Evolutionary conservation across 2,329 filamentous ascomycete species (phyloP).

Genomic region (Eutypella sp.): DNA sequence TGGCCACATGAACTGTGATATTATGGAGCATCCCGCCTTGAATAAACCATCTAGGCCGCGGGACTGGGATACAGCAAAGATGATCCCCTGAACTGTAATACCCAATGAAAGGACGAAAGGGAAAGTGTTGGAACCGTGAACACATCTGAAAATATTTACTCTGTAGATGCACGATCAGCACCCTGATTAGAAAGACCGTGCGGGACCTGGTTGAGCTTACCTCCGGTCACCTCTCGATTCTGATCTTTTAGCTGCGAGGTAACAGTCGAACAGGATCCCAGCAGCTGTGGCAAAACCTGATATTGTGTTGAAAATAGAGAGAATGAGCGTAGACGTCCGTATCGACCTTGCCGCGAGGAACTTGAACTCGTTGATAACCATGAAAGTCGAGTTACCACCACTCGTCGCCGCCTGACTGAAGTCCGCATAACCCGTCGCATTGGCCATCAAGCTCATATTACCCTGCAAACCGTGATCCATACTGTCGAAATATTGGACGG

Average conservation of each 20-base stretch:
- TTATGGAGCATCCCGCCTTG: slow-evolving; percentile 45
- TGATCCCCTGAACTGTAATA: slow-evolving; percentile 53
- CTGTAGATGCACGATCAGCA: slow-evolving; percentile 19
- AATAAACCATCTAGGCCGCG: slow-evolving; percentile 48
- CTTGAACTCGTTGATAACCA: slow-evolving; percentile 45
- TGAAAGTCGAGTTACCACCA: slow-evolving; percentile 37
- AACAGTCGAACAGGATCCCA: slow-evolving; percentile 54
- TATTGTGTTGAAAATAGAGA: slow-evolving; percentile 56
- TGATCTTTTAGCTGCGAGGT: slow-evolving; percentile 38
- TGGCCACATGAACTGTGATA: slow-evolving; percentile 56
- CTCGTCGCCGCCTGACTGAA: slow-evolving; percentile 23
- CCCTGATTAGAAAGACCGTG: slow-evolving; percentile 4
- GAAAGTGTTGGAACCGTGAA: slow-evolving; percentile 44
- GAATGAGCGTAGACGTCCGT: slow-evolving; percentile 56
- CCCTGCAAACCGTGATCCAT: slow-evolving; percentile 19
- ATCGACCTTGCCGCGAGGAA: slow-evolving; percentile 52
- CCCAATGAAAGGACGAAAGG: slow-evolving; percentile 54
- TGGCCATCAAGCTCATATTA: slow-evolving; percentile 20
- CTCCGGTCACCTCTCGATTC: slow-evolving; percentile 31
- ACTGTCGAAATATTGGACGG: slow-evolving; percentile 11
- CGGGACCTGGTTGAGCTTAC: slow-evolving; percentile 35
- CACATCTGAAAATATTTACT: slow-evolving; percentile 33
- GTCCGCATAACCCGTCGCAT: slow-evolving; percentile 16
- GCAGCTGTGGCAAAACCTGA: slow-evolving; percentile 51
- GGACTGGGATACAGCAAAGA: slow-evolving; percentile 53